These are phyloP conservation scores for Kodamaea anthophila DNA, from an alignment of 1,139 yeast genomes.

Conservation along the genomic window DNA sequence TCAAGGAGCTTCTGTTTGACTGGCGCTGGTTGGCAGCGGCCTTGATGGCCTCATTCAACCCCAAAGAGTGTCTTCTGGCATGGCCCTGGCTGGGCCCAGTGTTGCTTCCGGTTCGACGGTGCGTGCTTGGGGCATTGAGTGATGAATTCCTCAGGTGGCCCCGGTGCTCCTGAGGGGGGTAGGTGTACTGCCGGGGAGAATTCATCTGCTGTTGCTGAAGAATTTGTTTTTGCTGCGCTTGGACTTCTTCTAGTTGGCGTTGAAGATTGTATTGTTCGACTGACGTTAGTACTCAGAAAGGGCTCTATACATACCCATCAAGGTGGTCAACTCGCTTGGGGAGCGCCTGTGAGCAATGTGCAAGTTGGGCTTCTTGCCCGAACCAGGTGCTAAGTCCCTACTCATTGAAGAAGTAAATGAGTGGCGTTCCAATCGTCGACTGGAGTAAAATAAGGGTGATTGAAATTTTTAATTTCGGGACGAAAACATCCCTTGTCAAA, in stretches of 20 bases:
- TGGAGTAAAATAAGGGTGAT: conserved; percentile 6
- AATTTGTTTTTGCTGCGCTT: conserved; percentile 86
- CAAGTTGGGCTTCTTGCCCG: conserved; percentile 33
- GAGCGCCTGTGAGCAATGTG: conserved; percentile 94
- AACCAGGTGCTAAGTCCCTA: conserved; percentile 12
- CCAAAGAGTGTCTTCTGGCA: conserved; percentile 85
- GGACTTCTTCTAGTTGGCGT: conserved; percentile 85
- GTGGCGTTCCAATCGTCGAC: conserved; percentile 5
- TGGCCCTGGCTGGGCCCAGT: conserved; percentile 50
- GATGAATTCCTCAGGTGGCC: conserved; percentile 40
- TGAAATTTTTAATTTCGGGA: conserved; percentile 6
- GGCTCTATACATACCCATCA: conserved; percentile 53
- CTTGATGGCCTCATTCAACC: conserved; percentile 89
- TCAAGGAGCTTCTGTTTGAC: conserved; percentile 31
- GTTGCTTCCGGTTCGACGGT: conserved; percentile 35
- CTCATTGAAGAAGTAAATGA: conserved; percentile 7
- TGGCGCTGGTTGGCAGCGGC: conserved; percentile 91
- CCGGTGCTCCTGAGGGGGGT: conserved; percentile 11
- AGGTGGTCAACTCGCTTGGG: conserved; percentile 88
- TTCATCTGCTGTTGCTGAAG: conserved; percentile 18
- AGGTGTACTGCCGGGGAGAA: conserved; percentile 9
- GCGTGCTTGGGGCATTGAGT: conserved; percentile 13
- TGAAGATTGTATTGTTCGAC: conserved; percentile 89
- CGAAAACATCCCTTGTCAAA: no score
- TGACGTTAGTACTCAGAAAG: conserved; percentile 9